These are phyloP conservation scores for Condylostoma magnum DNA, from an alignment of 169 alveolate genomes.

Conservation along the genomic window DNA sequence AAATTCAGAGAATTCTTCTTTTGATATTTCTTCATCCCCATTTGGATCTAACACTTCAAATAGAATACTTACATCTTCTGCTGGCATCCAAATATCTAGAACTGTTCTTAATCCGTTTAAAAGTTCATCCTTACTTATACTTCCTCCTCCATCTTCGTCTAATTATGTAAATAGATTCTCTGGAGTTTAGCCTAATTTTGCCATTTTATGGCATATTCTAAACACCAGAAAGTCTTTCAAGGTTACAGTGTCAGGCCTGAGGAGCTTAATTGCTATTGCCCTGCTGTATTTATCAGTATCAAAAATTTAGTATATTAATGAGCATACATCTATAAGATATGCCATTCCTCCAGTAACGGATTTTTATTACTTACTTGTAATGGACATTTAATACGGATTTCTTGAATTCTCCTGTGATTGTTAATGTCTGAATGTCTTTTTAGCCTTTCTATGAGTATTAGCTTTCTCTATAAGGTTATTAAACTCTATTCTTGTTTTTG, in stretches of 20 bases:
- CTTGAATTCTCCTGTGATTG: not conserved
- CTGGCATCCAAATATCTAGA: slow-evolving; percentile 25
- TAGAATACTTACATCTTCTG: not conserved
- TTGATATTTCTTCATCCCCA: not conserved
- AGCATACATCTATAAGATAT: slow-evolving; percentile 7
- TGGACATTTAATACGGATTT: too few species aligned
- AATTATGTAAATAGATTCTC: not conserved
- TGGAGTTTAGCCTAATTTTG: slow-evolving; percentile 6
- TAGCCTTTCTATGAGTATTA: not conserved
- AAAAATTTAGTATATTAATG: not conserved
- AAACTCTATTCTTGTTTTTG: not conserved
- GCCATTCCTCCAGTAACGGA: slow-evolving; percentile 19
- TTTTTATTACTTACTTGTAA: too few species aligned
- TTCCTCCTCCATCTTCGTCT: slow-evolving; percentile 11
- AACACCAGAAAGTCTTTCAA: slow-evolving; percentile 5
- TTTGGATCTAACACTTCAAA: not conserved
- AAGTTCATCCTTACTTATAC: not conserved
- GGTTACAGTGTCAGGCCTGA: slow-evolving; percentile 5
- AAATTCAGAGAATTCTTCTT: not conserved
- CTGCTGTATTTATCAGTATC: slow-evolving; percentile 1
- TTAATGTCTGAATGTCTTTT: not conserved
- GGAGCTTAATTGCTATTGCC: not conserved
- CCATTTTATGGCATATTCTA: slow-evolving; percentile 2
- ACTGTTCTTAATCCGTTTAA: not conserved
- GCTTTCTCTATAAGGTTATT: not conserved